Base-by-base conservation (phyloP, 1,284 basidiomycete species). In the Tremellales sp. region DNA sequence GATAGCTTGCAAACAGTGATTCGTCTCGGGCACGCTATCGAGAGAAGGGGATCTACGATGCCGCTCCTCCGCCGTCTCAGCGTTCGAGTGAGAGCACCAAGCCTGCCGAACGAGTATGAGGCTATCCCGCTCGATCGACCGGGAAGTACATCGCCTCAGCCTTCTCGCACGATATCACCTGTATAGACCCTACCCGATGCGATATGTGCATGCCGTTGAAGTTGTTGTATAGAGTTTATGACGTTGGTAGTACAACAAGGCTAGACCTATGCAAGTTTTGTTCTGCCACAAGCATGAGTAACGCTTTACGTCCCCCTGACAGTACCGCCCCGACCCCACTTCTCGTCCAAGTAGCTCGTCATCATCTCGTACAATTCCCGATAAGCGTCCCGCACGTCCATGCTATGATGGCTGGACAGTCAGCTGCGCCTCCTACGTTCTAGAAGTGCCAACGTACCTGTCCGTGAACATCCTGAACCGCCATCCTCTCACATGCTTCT, bases 401-500 rank as follows among this genome's bases (percentile, higher is more conserved):
- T 92, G 19, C 76, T 68, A 64, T 96, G 90, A 67, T 89, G 86
- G 62, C 89, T 91, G 67, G 46, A 12, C 24, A 35, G 51, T 36
- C 43, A 42, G 31, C 21, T 23, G 2, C 19, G 21, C 24, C 42
- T n/a, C 12, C 12, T 24, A 26, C 3, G 24, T 7, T 17, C n/a
- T 22, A 46, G 21, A 12, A n/a, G n/a, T 3, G 35, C 26, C 43
- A 24, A 73, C 80, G 56, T 57, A 87, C 85, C 87, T 90, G 72
- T 98, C 94, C 23, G 90, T 90, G 74, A 97, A 98, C 87, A 96
- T 89, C 65, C 93, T 81, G 74, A 97, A 96, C 62, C 85, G 79
- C 76, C 86, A 97, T 35, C 82, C 82, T 54, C 87, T 78, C 29
- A 97, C 81, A 48, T 84, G 76, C 17, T 79, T 81, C 61, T 79